Evolutionary conservation across 2,329 filamentous ascomycete species (phyloP).

Genomic region (Amylocarpus encephaloides): DNA sequence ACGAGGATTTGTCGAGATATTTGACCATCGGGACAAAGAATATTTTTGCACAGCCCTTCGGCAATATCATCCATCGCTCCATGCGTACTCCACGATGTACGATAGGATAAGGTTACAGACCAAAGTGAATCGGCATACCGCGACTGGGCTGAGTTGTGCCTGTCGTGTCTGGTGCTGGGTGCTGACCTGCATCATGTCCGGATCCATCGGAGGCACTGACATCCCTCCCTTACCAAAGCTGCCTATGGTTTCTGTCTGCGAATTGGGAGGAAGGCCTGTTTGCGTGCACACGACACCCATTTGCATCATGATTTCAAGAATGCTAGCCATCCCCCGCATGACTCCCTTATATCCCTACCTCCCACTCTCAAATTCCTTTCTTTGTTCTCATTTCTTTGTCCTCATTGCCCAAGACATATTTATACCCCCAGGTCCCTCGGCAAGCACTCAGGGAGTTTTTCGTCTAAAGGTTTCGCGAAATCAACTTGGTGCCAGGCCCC

Average conservation of each 20-base stretch:
- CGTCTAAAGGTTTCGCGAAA: background rate
- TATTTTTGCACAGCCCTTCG: background rate
- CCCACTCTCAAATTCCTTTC: background rate
- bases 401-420: background rate
- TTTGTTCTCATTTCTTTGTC: slow-evolving; percentile 1
- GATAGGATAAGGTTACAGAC: background rate
- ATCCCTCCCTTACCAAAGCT: background rate
- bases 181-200: slow-evolving; percentile 7
- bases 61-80: background rate
- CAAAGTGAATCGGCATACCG: background rate
- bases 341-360: slow-evolving; percentile 1
- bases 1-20: background rate
- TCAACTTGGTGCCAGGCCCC: no score
- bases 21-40: background rate
- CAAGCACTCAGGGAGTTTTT: background rate
- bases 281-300: slow-evolving; percentile 6
- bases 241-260: background rate
- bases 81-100: background rate
- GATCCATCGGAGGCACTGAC: slow-evolving; percentile 2
- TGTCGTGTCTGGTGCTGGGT: background rate
- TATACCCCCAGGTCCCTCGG: background rate
- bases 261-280: background rate
- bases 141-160: background rate
- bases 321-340: slow-evolving; percentile 2
- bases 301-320: slow-evolving; percentile 1